Conservation (phyloP, 305 asterid species). For the Withania somnifera region DNA sequence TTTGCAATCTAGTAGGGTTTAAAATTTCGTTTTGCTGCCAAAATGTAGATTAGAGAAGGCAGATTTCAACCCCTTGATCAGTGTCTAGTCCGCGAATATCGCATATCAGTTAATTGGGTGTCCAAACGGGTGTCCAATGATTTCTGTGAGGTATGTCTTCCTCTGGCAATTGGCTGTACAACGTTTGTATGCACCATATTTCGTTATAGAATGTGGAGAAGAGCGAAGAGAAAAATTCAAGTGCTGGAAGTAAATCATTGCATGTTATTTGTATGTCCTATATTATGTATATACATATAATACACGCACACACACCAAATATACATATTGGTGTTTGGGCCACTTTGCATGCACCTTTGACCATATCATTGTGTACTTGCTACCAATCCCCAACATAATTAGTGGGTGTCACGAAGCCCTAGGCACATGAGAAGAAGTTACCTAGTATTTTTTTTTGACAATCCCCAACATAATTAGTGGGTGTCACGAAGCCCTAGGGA, state of each 20-base stretch:
- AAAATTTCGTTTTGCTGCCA: constrained; percentile 3
- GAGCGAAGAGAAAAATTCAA: neutral
- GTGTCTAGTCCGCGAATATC: constrained; percentile 78
- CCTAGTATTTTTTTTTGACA: neutral
- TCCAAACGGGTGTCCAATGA: constrained; percentile 51
- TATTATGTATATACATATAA: neutral
- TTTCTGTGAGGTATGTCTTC: constrained; percentile 48
- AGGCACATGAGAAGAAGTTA: neutral
- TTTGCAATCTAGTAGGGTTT: neutral
- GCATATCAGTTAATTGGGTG: constrained; percentile 58
- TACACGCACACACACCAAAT: neutral
- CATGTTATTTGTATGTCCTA: neutral
- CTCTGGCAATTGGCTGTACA: neutral
- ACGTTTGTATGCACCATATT: neutral
- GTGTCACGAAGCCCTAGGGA: neutral
- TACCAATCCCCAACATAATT: neutral
- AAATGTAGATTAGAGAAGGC: constrained; percentile 74
- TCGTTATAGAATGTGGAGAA: neutral
- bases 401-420: neutral
- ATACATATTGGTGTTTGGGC: neutral
- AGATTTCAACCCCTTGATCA: constrained; percentile 89
- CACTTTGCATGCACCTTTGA: neutral
- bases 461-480: neutral
- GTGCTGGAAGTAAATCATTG: neutral
- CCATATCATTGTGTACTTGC: neutral